Percentiles rank a stretch among this genome's conserved stretches.
Conservation (phyloP, 306 rosid genomes). For the Casuarina cunninghamiana region DNA sequence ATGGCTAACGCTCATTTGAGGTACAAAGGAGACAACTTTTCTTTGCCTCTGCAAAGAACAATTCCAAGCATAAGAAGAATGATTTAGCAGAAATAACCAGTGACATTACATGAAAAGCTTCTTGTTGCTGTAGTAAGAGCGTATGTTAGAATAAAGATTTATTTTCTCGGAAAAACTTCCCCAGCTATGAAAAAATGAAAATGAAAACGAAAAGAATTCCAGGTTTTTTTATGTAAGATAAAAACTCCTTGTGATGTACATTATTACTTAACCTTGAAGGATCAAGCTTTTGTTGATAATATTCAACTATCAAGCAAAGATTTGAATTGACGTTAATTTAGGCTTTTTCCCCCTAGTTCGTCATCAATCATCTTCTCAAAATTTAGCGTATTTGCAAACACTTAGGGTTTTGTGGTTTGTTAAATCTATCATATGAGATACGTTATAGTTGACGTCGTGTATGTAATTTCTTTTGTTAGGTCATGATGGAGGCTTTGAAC, state of each 20-base stretch:
- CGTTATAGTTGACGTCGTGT: not conserved
- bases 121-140: not conserved
- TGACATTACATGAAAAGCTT: not conserved
- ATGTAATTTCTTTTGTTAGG: constrained; percentile 6
- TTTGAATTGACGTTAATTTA: not conserved
- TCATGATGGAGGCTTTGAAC: not conserved
- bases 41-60: not conserved
- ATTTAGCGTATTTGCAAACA: not conserved
- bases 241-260: not conserved
- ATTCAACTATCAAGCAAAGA: not conserved
- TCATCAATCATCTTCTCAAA: not conserved
- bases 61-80: not conserved
- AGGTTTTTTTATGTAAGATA: not conserved
- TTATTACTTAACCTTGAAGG: not conserved
- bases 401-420: not conserved
- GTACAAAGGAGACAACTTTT: not conserved
- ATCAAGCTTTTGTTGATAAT: not conserved
- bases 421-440: not conserved
- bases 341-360: not conserved
- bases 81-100: not conserved
- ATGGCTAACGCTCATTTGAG: not conserved
- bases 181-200: constrained; percentile 13
- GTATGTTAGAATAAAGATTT: not conserved
- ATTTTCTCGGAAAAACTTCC: not conserved
- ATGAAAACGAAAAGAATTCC: not conserved